Percentiles rank a stretch among this genome's conserved stretches.
Evolutionary conservation across 2,329 filamentous ascomycete species (phyloP).

Genomic region (Cordyceps sp.): DNA sequence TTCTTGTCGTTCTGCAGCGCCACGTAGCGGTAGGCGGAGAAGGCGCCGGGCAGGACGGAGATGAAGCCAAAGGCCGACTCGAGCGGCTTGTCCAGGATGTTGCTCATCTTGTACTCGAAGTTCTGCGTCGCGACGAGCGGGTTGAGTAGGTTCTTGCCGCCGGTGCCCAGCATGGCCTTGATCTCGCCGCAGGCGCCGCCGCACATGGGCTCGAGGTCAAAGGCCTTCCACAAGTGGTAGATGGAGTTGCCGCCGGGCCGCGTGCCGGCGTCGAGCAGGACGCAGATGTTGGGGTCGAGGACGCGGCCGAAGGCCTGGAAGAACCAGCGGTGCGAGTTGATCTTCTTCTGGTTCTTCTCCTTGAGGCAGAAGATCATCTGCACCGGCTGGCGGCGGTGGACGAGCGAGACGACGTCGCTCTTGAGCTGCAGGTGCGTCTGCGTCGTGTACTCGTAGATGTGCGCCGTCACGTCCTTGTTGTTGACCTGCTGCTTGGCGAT

Average conservation of each 20-base stretch:
- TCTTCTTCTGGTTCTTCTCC: slow-evolving; percentile 99
- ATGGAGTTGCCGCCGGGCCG: slow-evolving; percentile 88
- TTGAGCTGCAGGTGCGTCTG: slow-evolving; percentile 80
- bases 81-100: slow-evolving; percentile 93
- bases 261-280: slow-evolving; percentile 89
- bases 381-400: slow-evolving; percentile 75
- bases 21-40: slow-evolving; percentile 93
- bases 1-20: slow-evolving; percentile 95
- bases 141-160: slow-evolving; percentile 77
- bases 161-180: slow-evolving; percentile 84
- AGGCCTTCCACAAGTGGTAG: slow-evolving; percentile 97
- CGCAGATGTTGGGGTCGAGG: slow-evolving; percentile 89
- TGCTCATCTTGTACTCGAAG: slow-evolving; percentile 99
- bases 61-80: slow-evolving; percentile 98
- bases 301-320: slow-evolving; percentile 93
- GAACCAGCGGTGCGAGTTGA: slow-evolving; percentile 99
- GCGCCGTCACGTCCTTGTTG: slow-evolving; percentile 85
- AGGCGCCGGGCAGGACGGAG: slow-evolving; percentile 86
- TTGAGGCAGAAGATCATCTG: slow-evolving; percentile 97
- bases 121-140: slow-evolving; percentile 93
- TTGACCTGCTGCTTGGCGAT: slow-evolving; percentile 98
- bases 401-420: slow-evolving; percentile 71
- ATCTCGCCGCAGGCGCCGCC: slow-evolving; percentile 96
- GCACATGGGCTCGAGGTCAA: slow-evolving; percentile 94
- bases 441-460: slow-evolving; percentile 92